These are phyloP conservation scores for Centella asiatica DNA, from an alignment of 129 eudicot genomes.

Conservation along the genomic window DNA sequence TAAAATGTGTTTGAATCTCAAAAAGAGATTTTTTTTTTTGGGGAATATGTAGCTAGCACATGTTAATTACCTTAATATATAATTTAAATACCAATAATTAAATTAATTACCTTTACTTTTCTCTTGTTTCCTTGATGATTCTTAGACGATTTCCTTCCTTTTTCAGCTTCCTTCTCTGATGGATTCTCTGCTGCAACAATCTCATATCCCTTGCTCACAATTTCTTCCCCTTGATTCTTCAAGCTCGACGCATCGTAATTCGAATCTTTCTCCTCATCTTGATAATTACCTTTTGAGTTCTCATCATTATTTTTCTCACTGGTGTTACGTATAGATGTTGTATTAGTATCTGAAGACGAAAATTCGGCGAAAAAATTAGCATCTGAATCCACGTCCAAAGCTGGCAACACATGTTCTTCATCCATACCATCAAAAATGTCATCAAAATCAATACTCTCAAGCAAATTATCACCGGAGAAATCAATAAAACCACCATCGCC, in stretches of 20 bases:
- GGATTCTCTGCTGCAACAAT: constrained; percentile 16
- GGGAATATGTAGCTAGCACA: no score
- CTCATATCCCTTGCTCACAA: constrained; percentile 29
- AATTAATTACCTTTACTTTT: constrained; percentile 66
- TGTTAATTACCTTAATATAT: no score
- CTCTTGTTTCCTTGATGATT: constrained; percentile 67
- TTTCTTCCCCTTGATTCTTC: constrained; percentile 20
- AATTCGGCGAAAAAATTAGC: constrained; percentile 58
- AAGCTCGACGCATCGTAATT: constrained; percentile 2
- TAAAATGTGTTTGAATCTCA: no score
- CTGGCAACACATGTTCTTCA: constrained; percentile 54
- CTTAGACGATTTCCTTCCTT: constrained; percentile 37
- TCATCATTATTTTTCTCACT: constrained; percentile 26
- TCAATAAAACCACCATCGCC: constrained; percentile 41
- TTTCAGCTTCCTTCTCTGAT: constrained; percentile 18
- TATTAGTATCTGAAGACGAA: constrained; percentile 32
- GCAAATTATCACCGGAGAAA: constrained; percentile 50
- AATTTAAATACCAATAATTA: no score
- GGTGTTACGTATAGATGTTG: constrained; percentile 7
- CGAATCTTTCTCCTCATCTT: constrained; percentile 8
- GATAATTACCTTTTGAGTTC: constrained; percentile 16
- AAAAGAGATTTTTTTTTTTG: no score
- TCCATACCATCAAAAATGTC: constrained; percentile 70
- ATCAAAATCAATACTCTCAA: constrained; percentile 87
- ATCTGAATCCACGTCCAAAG: constrained; percentile 77